Evolutionary conservation across 257 asterid genomes (phyloP), one percentile per base, ranked within the genome.

Genomic region (Vinca minor): DNA sequence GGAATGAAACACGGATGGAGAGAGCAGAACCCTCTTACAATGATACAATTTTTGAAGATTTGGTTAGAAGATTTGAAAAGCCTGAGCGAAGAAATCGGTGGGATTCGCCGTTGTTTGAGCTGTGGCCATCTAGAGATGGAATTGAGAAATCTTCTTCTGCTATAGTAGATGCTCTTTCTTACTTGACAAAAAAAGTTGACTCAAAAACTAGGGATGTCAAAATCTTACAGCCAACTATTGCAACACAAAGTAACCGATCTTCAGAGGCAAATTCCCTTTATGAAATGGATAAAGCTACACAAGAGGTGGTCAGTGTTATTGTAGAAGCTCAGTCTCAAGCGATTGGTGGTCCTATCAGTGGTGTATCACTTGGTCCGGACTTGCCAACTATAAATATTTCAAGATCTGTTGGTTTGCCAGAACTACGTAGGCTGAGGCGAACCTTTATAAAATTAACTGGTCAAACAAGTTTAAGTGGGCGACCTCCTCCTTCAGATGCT

Each of bases 81-180:
- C 99, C 99, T 17, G 96, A 93, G 66, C 82, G 87, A 69, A 83
- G 63, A 79, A 93, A 87, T 46, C 83, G 99, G 58, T 93, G 99
- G 97, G 97, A 93, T 81, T 93, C 99, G 5, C 99, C 99, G 0
- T 69, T 93, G 73, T 93, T 83, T 23, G 97, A 89, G 81, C 38
- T 89, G 48, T 76, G 82, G 83, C 96, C 97, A 3, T 78, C 89
- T 35, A 84, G 79, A 68, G 94, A 84, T 17, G 86, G 81, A 73
- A 78, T 87, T 39, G 85, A 60, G 12, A 89, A 85, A 73, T 76
- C 85, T 29, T 84, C 92, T 8, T 35, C 73, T 62, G 90, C 95
- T 47, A 75, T 89, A 31, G 65, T 71, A n/a, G 97, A 84, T 44
- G 89, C 91, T n/a, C 85, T 89, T 55, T 69, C 77, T 25, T 85